Evolutionary conservation across 345 rosid genomes (phyloP).

Genomic region (Passiflora organensis): DNA sequence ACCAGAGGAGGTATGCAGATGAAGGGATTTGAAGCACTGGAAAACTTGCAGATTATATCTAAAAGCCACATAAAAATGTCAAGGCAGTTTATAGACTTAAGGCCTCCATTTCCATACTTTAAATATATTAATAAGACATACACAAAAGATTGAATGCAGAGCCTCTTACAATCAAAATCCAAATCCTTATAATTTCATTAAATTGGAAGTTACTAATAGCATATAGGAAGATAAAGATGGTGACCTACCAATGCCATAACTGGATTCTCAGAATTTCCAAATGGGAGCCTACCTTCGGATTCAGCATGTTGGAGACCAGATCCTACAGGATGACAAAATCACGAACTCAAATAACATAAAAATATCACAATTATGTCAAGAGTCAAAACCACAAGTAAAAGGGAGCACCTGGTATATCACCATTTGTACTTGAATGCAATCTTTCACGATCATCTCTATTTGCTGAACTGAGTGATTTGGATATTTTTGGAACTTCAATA

Average conservation of each 20-base stretch:
- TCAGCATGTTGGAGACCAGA: slow-evolving; percentile 44
- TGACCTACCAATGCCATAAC: slow-evolving; percentile 86
- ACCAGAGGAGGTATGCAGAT: no score
- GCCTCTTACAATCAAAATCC: neutral
- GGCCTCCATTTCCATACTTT: neutral
- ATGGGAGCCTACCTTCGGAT: slow-evolving; percentile 70
- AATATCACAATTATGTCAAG: slow-evolving; percentile 7
- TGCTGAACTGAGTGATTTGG: slow-evolving; percentile 34
- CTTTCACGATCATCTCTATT: slow-evolving; percentile 48
- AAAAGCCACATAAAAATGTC: no score
- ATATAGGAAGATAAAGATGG: neutral
- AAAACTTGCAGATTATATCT: no score
- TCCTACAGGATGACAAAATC: slow-evolving; percentile 33
- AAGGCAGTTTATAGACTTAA: no score
- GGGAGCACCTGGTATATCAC: slow-evolving; percentile 45
- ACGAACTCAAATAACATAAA: slow-evolving; percentile 3
- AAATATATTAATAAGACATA: no score
- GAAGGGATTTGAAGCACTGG: no score
- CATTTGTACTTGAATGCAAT: slow-evolving; percentile 45
- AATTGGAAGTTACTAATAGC: neutral
- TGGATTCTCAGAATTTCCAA: slow-evolving; percentile 82
- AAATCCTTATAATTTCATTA: neutral
- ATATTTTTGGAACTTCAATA: slow-evolving; percentile 62
- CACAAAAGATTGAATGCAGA: no score
- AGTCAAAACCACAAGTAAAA: slow-evolving; percentile 9